These are phyloP conservation scores for Hymenoscyphus repandus DNA, from an alignment of 2,329 filamentous ascomycete species.

Conservation along the genomic window DNA sequence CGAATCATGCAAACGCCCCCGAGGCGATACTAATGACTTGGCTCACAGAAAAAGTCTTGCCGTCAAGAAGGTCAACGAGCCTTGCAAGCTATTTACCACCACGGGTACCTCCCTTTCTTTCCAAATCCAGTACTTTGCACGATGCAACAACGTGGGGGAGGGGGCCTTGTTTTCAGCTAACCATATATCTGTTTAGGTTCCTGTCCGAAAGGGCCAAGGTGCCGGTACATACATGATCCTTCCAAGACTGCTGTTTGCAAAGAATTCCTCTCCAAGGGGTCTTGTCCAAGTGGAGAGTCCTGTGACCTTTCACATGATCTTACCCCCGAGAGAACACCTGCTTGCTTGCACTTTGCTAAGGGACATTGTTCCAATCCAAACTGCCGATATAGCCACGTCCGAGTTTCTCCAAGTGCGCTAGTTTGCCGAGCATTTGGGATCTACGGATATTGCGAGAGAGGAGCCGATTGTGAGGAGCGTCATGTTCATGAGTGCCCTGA, in stretches of 20 bases:
- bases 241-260: conserved; percentile 88
- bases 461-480: conserved; percentile 68
- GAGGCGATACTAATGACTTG: conserved; percentile 25
- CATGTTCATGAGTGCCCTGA: conserved; percentile 94
- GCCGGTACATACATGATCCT: conserved; percentile 78
- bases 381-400: conserved; percentile 83
- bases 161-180: conserved; percentile 29
- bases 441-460: conserved; percentile 84
- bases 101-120: conserved; percentile 51
- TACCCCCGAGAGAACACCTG: conserved; percentile 75
- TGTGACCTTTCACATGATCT: conserved; percentile 91
- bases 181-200: conserved; percentile 54
- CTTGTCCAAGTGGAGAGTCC: conserved; percentile 68
- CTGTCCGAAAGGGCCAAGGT: conserved; percentile 75
- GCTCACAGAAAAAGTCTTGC: conserved; percentile 34
- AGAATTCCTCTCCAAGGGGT: conserved; percentile 73
- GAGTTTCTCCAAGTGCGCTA: conserved; percentile 67
- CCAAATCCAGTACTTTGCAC: conserved; percentile 23
- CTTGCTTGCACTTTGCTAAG: conserved; percentile 84
- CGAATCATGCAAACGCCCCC: no score
- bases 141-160: conserved; percentile 20
- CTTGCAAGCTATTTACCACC: conserved; percentile 67
- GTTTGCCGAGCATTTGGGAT: conserved; percentile 83
- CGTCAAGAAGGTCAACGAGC: conserved; percentile 65
- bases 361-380: conserved; percentile 83